Evolutionary conservation across 148 eudicot species (phyloP).

Genomic region (Fallopia convolvulus): DNA sequence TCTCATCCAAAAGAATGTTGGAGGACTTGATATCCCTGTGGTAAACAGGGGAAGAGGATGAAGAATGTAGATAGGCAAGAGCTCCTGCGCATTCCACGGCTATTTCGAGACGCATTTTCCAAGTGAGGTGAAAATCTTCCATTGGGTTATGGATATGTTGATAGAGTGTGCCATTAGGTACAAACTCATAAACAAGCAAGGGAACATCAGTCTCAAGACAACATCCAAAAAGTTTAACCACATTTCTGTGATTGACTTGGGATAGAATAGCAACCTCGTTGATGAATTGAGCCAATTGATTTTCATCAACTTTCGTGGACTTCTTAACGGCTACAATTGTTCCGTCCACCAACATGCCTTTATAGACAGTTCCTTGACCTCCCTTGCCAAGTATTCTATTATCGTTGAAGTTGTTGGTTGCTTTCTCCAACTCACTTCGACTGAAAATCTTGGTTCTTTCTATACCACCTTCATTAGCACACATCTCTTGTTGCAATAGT

Average conservation of each 20-base stretch:
- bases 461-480: neutral
- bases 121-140: neutral
- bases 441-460: neutral
- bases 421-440: constrained; percentile 1
- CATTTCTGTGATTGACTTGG: constrained; percentile 4
- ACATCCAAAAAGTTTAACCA: constrained; percentile 7
- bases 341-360: constrained; percentile 7
- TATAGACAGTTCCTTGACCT: constrained; percentile 12
- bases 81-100: constrained; percentile 4
- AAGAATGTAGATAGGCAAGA: neutral
- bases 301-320: constrained; percentile 3
- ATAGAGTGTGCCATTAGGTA: constrained; percentile 9
- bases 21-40: constrained; percentile 12
- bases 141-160: constrained; percentile 3
- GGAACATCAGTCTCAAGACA: constrained; percentile 10
- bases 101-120: neutral
- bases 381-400: neutral
- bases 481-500: neutral
- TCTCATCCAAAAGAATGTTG: constrained; percentile 12
- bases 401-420: constrained; percentile 11
- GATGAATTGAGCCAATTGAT: constrained; percentile 11
- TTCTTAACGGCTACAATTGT: constrained; percentile 11
- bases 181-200: constrained; percentile 7
- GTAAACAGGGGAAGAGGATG: neutral
- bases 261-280: constrained; percentile 12